Base-by-base conservation (phyloP, 768 basidiomycete genomes). In the Agrocybe pediades region DNA sequence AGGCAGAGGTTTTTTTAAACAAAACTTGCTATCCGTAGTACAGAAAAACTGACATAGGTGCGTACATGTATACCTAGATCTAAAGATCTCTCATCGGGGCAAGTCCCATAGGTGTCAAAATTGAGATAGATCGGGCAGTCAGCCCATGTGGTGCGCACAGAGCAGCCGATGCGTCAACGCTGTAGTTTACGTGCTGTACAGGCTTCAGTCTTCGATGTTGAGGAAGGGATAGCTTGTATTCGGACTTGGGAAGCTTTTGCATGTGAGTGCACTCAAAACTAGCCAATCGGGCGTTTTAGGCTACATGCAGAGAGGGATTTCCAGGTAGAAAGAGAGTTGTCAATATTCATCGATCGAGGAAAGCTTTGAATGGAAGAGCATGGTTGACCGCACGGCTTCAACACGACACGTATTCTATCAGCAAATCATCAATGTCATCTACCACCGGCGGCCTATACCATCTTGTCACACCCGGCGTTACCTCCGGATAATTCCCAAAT, bases 71-170 rank as follows among this genome's bases (percentile, higher is more conserved):
- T n/a, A n/a, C n/a, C n/a, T n/a, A 27, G 27, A 58, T 53, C 56
- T 54, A 25, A 27, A 53, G 60, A 57, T 58, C 43, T 51, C 21
- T 21, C 39, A 53, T 57, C 55, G 60, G 56, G 50, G 11, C 23
- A 53, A 29, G 41, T 51, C 52, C 49, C 55, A 51, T 50, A 54
- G 44, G 49, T 53, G 51, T 55, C 55, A 54, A 47, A 16, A n/a
- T 41, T 23, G 21, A 23, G 49, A 55, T 29, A 46, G 48, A 55
- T 52, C 42, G 41, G 41, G 41, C 21, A 23, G 27, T 11, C 48
- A 45, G 44, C 40, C 59, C 56, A 61, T 57, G 55, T 53, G 56
- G 50, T 48, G 29, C 15, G 19, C 21, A 43, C 19, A 42, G 20
- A 19, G 1, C 6, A 6, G 36, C 8, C 16, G 21, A 23, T 19